Evolutionary conservation across 2,329 filamentous ascomycete species (phyloP), one percentile per base, ranked within the genome.

Genomic region (Fusarium floridanum): DNA sequence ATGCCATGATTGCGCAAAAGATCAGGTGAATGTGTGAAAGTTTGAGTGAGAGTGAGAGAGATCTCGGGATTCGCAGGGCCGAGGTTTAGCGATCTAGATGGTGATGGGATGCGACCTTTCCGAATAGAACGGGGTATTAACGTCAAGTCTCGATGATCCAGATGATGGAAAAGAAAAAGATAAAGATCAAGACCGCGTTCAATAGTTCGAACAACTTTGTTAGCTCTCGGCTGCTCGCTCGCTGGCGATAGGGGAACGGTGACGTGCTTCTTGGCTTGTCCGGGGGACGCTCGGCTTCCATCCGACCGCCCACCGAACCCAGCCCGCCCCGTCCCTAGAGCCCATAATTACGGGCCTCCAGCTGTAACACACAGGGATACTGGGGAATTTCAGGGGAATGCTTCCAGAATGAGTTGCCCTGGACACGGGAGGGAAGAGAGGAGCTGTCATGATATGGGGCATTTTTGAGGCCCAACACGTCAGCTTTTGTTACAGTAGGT

Each of bases 1-100:
- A 75, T 39, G 83, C 74, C 83, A 85, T 85, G 68, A 37, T 68
- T 57, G 24, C 34, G 57, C 32, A 27, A 17, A n/a, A n/a, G 34
- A 66, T 41, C n/a, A 41, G 43, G 57, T 34, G 67, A 64, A 50
- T 55, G 41, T 17, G n/a, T 12, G 27, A 24, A n/a, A n/a, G 41
- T 2, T 17, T 20, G 37, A 41, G 34, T 27, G 27, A 24, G 59
- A 48, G n/a, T n/a, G n/a, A n/a, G 29, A 37, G 29, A 34, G 32
- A 32, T 10, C 39, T 45, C 39, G 39, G 39, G 59, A 61, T 45
- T 12, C 27, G 39, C 27, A 61, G 17, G 41, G 29, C 39, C 34
- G 61, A 63, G 22, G 24, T 61, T 61, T 32, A 53, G 43, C 48
- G 32, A 29, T 22, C 22, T 4, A 60, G 17, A 41, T 41, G 37